These are phyloP conservation scores for Pestalotiopsis sp. DNA, from an alignment of 2,329 filamentous ascomycete genomes.

Conservation along the genomic window DNA sequence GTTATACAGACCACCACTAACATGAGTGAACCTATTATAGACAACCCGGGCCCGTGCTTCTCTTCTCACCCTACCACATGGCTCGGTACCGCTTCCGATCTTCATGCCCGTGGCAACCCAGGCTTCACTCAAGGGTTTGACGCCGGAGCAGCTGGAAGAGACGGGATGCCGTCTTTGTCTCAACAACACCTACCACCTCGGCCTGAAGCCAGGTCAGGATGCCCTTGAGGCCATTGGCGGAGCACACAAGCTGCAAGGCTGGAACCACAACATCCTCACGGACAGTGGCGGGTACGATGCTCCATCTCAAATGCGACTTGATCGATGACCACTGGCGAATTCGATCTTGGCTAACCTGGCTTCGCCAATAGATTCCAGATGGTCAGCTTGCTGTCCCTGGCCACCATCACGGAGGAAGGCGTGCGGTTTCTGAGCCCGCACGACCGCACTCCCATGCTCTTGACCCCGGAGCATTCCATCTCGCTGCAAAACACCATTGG, in stretches of 20 bases:
- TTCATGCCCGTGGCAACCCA: constrained; percentile 99
- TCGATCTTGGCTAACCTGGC: constrained; percentile 11
- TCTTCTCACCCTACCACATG: constrained; percentile 85
- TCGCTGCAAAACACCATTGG: constrained; percentile 95
- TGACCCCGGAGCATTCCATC: constrained; percentile 97
- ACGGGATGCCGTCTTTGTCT: constrained; percentile 89
- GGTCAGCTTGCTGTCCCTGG: constrained; percentile 93
- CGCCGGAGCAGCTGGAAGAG: constrained; percentile 86
- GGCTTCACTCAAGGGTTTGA: constrained; percentile 91
- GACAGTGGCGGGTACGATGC: constrained; percentile 67
- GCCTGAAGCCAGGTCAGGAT: constrained; percentile 90
- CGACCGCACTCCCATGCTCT: constrained; percentile 91
- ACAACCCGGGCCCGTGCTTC: constrained; percentile 94
- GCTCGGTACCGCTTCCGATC: constrained; percentile 83
- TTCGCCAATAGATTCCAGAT: constrained; percentile 81
- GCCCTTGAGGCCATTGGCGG: constrained; percentile 86
- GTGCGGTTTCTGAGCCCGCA: constrained; percentile 96
- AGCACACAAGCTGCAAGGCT: constrained; percentile 92
- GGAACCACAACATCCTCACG: constrained; percentile 93
- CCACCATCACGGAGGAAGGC: constrained; percentile 92
- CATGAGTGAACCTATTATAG: constrained; percentile 46
- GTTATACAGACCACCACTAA: constrained; percentile 13
- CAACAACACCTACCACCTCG: constrained; percentile 98
- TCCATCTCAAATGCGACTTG: constrained; percentile 23
- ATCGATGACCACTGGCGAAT: background rate